Base-by-base conservation (phyloP, 2,329 filamentous ascomycete species). In the Aspergillus sergii region DNA sequence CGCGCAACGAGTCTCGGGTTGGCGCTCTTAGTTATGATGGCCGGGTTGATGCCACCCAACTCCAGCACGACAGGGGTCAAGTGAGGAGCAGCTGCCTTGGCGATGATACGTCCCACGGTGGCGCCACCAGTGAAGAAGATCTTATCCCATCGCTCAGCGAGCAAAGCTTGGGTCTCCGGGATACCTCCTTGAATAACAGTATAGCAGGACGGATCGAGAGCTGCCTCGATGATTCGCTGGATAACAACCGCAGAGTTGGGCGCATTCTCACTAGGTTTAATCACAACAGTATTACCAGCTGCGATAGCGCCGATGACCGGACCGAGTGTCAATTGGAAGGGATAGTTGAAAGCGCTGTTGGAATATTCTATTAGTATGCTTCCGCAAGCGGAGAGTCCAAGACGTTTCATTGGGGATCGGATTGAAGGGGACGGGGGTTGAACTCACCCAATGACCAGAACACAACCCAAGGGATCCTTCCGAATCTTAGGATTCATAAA, bases 71-170 rank as follows among this genome's bases (percentile, higher is more conserved):
- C 89, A 0, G 95, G 95, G 0, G 95, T 98, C 65, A 97, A 84
- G 43, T 92, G 90, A 74, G 93, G 88, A 64, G 95, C 94, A 0
- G 94, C 95, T 77, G 96, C 97, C 78, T 94, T 89, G 55, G 92
- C 87, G 59, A 98, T 89, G 72, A 98, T 94, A 74, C 90, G 93
- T 73, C 92, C 95, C 21, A 97, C 93, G 32, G 76, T 81, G 58
- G 86, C 85, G 72, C 88, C 89, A 60, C 95, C 95, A 1, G 95
- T 99, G 82, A 97, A 99, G 83, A 95, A 94, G 73, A 99, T 96
- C 86, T 97, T 98, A 81, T 96, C 94, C 90, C 94, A 99, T 78
- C 94, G 94, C 81, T 93, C 88, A 62, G 94, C 88, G 39, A 99
- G 85, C 51, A 98, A 81, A 14, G 88, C 89, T 53, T 91, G 92